Evolutionary conservation across 1,284 basidiomycete species (phyloP).

Genomic region (Microbotryomycetes sp.): DNA sequence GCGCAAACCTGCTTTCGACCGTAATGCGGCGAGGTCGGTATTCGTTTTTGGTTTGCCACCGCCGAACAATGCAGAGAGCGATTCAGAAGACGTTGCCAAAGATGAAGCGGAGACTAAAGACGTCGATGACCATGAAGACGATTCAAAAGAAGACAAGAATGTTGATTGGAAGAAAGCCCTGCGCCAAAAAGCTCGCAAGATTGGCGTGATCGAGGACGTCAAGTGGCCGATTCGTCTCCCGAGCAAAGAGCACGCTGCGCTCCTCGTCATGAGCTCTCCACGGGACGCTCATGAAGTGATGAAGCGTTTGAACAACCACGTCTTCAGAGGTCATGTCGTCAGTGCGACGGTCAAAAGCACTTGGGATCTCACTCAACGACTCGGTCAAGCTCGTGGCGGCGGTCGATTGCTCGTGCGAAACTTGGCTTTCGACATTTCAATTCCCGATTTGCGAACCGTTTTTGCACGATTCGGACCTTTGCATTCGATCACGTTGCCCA

Average conservation of each 20-base stretch:
- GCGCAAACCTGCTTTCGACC: conserved; percentile 14
- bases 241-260: conserved; percentile 47
- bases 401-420: conserved; percentile 89
- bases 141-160: conserved; percentile 32
- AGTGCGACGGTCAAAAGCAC: conserved; percentile 72
- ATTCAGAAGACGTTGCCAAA: conserved; percentile 41
- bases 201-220: conserved; percentile 32
- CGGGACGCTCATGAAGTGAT: conserved; percentile 55
- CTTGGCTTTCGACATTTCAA: conserved; percentile 63
- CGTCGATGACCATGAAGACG: conserved; percentile 37
- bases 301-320: conserved; percentile 85
- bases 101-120: conserved; percentile 44
- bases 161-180: conserved; percentile 53
- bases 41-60: conserved; percentile 27
- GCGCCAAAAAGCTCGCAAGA: conserved; percentile 81
- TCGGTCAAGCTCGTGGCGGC: conserved; percentile 48
- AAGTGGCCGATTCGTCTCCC: conserved; percentile 29
- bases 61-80: conserved; percentile 6
- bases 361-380: conserved; percentile 41
- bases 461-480: conserved; percentile 87
- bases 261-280: conserved; percentile 68
- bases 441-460: conserved; percentile 75
- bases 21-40: conserved; percentile 32
- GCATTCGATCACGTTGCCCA: conserved; percentile 73
- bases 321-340: conserved; percentile 81